Conservation (phyloP, 768 basidiomycete genomes). For the Pleurotus tuoliensis region DNA sequence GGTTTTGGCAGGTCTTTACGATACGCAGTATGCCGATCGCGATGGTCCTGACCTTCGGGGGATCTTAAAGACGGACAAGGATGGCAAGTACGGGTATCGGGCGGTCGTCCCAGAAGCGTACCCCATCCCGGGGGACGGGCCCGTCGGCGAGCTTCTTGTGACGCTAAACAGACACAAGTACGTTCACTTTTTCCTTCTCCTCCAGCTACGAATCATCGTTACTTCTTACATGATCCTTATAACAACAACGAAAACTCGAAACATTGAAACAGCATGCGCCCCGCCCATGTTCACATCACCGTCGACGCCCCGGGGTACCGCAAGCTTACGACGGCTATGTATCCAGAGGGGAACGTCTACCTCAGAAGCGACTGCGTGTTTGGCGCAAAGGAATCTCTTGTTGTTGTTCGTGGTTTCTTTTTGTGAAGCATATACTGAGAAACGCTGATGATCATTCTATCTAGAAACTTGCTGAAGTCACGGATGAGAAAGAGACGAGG, state of each 20-base stretch:
- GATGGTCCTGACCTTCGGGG: slow-evolving; percentile 71
- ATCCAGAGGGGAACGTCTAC: slow-evolving; percentile 66
- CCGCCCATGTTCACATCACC: slow-evolving; percentile 77
- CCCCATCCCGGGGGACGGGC: slow-evolving; percentile 71
- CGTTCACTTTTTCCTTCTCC: not conserved
- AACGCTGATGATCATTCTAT: not conserved
- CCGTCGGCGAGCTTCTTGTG: slow-evolving; percentile 61
- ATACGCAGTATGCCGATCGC: slow-evolving; percentile 48
- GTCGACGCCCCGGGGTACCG: slow-evolving; percentile 70
- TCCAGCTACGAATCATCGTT: not conserved
- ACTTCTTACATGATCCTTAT: too few relatives aligned
- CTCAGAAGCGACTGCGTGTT: slow-evolving; percentile 73
- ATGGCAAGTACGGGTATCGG: slow-evolving; percentile 68
- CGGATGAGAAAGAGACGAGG: slow-evolving; percentile 6
- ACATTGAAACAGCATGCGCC: slow-evolving; percentile 41
- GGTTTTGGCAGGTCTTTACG: not conserved
- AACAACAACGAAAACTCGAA: not conserved
- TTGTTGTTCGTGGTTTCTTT: slow-evolving; percentile 52
- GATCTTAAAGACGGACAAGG: slow-evolving; percentile 48
- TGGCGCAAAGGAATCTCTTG: slow-evolving; percentile 75
- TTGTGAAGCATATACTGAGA: not conserved
- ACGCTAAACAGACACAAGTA: slow-evolving; percentile 58
- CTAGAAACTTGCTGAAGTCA: slow-evolving; percentile 5
- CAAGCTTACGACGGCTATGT: slow-evolving; percentile 70
- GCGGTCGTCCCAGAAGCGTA: slow-evolving; percentile 71